Base-by-base conservation (phyloP, 2,329 filamentous ascomycete genomes). In the Lomentospora prolificans region DNA sequence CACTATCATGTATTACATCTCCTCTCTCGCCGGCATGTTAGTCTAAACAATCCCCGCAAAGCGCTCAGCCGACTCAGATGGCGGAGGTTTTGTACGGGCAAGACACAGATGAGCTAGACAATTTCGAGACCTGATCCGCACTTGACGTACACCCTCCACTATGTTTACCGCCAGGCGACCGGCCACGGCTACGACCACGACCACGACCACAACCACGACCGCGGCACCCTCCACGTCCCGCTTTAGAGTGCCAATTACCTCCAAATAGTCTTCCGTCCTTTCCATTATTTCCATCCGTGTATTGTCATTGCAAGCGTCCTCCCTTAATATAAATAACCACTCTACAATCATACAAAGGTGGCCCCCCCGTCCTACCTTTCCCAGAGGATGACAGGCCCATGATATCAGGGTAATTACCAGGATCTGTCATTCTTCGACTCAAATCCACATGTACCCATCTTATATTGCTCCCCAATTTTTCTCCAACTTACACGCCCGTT, bases 361-460 rank as follows among this genome's bases (percentile, higher is more conserved):
- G n/a, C 36, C n/a, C 12, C 2, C 36, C 25, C 17, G n/a, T n/a
- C 12, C 27, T 41, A 9, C 14, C 31, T 7, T 52, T 36, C 7
- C n/a, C 36, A 7, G 19, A 14, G 12, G 22, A 48, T 48, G 44
- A 3, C 44, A 48, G 22, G 22, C 44, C 17, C 44, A 48, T 48
- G 44, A 48, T 39, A 24, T 57, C 51, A 28, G 46, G 27, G 31
- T 39, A 19, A 30, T 53, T 30, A 36, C 51, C 55, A 55, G 48
- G n/a, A 44, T 54, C 48, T 55, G 41, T 30, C 52, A 57, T 51
- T 56, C 48, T 51, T 52, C 59, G 51, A 50, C 55, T 48, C 30
- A 44, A 28, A 57, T 46, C 27, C 27, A 41, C 36, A 19, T 48
- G 44, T 25, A 33, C 17, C 51, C 30, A n/a, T 17, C 12, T 24